phyloP scores from a whole-genome alignment of 768 basidiomycete species.

The Rhodosporidiobolus odoratus region DNA sequence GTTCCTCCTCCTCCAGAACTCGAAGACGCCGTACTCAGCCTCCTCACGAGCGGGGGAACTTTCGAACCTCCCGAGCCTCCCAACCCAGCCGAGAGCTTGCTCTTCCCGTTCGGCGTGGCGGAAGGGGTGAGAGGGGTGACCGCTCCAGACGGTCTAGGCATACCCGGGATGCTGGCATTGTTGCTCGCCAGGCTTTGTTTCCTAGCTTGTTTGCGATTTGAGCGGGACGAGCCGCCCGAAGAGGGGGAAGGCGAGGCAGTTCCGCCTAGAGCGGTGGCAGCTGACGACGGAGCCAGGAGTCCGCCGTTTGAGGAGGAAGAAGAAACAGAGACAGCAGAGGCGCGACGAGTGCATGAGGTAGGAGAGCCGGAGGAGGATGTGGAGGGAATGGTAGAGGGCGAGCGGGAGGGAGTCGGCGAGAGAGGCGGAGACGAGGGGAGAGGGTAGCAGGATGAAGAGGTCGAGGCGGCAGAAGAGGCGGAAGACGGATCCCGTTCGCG shows the following conservation, averaged over 20 bases:
- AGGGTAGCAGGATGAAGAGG: neutral
- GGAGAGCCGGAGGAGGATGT: neutral
- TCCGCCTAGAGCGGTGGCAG: neutral
- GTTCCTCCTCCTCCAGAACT: neutral
- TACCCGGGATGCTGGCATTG: conserved; percentile 4
- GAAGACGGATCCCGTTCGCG: neutral
- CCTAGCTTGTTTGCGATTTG: conserved; percentile 1
- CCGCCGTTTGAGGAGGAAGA: neutral
- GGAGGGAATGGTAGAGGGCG: no score
- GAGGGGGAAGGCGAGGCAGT: neutral
- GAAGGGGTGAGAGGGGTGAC: no score
- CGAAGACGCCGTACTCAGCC: neutral
- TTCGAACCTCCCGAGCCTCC: neutral
- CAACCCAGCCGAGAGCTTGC: no score
- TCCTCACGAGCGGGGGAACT: neutral
- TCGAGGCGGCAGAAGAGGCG: no score
- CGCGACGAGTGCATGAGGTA: neutral
- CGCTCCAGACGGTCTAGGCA: conserved; percentile 2
- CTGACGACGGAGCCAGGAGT: neutral
- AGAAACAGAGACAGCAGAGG: neutral
- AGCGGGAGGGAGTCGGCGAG: conserved; percentile 12
- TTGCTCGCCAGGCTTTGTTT: conserved; percentile 1
- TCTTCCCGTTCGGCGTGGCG: neutral
- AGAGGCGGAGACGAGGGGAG: neutral
- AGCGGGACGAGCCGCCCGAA: neutral